Evolutionary conservation across 2,329 filamentous ascomycete genomes (phyloP), one percentile per base, ranked within the genome.

Genomic region (Alternaria incomplexa): DNA sequence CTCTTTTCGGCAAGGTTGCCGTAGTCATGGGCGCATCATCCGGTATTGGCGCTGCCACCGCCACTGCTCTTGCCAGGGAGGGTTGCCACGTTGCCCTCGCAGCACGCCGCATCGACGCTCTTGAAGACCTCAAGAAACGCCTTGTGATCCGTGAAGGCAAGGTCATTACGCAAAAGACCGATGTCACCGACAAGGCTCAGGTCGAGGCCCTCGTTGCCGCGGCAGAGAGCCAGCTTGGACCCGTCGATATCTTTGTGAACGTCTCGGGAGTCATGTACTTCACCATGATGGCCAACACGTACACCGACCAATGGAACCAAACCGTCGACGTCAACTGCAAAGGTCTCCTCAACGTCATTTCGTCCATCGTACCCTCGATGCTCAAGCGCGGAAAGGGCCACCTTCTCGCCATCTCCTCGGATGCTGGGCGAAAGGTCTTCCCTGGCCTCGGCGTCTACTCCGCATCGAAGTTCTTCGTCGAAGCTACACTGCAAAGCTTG

Each of bases 261-360:
- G 93, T 91, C 73, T 92, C 92, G 0, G 92, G 92, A 36, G 92
- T 95, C 75, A 95, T 95, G 92, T 95, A 95, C 82, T 95, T 89
- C 81, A 94, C 92, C 58, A 89, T 94, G 89, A 94, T 95, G 92
- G 88, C 89, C 60, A 94, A 93, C 75, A 86, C 83, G 15, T 86
- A 91, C 66, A 87, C 84, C 0, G 90, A 92, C 6, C 89, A 95
- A 72, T 95, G 92, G 92, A 89, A 93, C 66, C 90, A 87, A 61
- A 94, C 91, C 0, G 91, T 95, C 45, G 92, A 94, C 71, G 91
- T 95, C 69, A 95, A 95, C 82, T 94, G 92, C 88, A 94, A 94
- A 81, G 92, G 92, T 40, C 85, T 95, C 1, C 82, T 94, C 57
- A 86, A 95, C 83, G 90, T 89, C 68, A 84, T 95, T 4, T 87